phyloP scores from a whole-genome alignment of 139 green algal genomes.

The Coelastrella sp. region DNA sequence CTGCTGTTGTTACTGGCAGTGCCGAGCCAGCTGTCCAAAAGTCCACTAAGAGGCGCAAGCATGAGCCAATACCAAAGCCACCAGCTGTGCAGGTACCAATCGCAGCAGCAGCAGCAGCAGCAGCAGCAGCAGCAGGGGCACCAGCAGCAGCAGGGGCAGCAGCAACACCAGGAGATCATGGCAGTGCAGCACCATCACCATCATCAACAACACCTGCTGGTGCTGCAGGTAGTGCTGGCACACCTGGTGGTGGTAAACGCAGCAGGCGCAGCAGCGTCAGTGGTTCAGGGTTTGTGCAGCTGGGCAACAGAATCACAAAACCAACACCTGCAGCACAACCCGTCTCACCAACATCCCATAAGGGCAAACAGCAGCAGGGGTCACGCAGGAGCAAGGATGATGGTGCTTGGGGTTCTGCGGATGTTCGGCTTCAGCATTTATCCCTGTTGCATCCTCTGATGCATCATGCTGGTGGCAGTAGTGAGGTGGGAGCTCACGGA shows the following conservation, averaged over 20 bases:
- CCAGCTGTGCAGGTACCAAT: background rate
- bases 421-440: no score
- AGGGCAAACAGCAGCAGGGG: background rate
- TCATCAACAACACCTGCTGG: background rate
- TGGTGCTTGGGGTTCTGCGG: no score
- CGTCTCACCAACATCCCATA: background rate
- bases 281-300: constrained; percentile 13
- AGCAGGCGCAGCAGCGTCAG: background rate
- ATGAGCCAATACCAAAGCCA: background rate
- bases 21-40: background rate
- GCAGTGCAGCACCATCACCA: no score
- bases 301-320: background rate
- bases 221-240: background rate
- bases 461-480: no score
- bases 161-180: background rate
- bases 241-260: background rate
- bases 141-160: constrained; percentile 6
- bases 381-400: background rate
- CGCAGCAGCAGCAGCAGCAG: constrained; percentile 14
- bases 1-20: background rate
- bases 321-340: background rate
- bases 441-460: no score
- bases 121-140: background rate
- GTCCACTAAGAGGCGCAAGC: background rate
- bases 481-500: no score